Conservation (phyloP, 2,329 filamentous ascomycete species). For the Pseudocercospora crystallina region DNA sequence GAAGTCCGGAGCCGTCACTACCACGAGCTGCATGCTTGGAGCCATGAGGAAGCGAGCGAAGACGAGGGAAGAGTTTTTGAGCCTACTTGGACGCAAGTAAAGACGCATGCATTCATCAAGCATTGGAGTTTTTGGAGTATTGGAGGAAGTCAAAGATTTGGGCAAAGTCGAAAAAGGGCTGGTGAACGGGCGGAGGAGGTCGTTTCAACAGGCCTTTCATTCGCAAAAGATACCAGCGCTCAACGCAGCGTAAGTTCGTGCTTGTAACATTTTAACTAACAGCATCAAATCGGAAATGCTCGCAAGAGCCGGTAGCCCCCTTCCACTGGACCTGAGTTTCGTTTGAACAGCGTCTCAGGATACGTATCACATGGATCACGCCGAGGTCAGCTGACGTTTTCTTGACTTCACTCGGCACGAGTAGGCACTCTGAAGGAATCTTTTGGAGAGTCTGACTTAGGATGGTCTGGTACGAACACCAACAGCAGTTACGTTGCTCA, state of each 20-base stretch:
- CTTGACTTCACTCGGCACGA: no score
- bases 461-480: no score
- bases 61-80: conserved; percentile 94
- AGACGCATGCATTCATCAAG: background rate
- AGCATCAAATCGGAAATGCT: background rate
- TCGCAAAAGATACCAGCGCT: conserved; percentile 35
- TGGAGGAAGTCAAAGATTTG: no score
- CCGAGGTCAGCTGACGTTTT: no score
- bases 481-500: no score
- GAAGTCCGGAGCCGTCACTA: conserved; percentile 82
- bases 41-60: conserved; percentile 91
- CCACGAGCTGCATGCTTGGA: conserved; percentile 96
- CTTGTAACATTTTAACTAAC: background rate
- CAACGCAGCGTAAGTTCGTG: conserved; percentile 35
- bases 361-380: no score
- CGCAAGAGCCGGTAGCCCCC: background rate
- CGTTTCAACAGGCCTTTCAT: conserved; percentile 33
- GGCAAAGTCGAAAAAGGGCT: background rate
- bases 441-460: no score
- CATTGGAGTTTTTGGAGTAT: conserved; percentile 7
- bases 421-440: no score
- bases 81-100: conserved; percentile 50
- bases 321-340: no score
- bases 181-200: conserved; percentile 19
- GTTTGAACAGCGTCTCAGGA: no score